Base-by-base conservation (phyloP, 1,139 yeast species). In the Zygoascus sp. region DNA sequence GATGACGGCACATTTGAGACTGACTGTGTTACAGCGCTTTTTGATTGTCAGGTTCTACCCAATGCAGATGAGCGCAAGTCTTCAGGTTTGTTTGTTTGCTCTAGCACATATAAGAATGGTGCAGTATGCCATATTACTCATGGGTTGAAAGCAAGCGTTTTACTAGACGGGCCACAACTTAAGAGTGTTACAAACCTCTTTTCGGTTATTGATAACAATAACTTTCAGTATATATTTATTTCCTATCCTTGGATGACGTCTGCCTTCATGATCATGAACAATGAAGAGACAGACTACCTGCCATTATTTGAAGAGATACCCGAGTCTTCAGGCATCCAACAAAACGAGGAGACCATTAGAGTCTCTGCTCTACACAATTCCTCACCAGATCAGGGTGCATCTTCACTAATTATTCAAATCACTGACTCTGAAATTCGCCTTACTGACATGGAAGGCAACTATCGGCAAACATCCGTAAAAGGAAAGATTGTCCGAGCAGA, bases 211-310 rank as follows among this genome's bases (percentile, higher is more conserved):
- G 50, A 40, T 32, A 20, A n/a, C 13, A 23, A 23, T 4, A 20
- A 28, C 10, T 27, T 39, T 13, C 42, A 40, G 10, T 40, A 43
- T 30, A 13, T 47, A 32, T 32, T 43, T 11, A 20, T 44, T 13
- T 28, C 42, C 9, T 40, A 40, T 21, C 47, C 50, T 5, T 47
- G 50, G 50, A 32, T 32, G 35, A 42, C 50, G 10, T 25, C 32
- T n/a, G 43, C 44, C 10, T 47, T 30, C 32, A 23, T 47, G 13
- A 35, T 42, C 5, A 34, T 37, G 10, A 32, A 28, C 32, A 23
- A 16, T 16, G 45, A 45, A n/a, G 48, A 41, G 9, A 30, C 35
- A 2, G 32, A 37, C 16, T 32, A 27, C 22, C 6, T 42, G 11
- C 50, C 50, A 17, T 28, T 32, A 3, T 35, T 47, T 15, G 40